A percentile compares a stretch with the other conserved stretches of the same genome.
These are phyloP conservation scores for Termitomyces sp. DNA, from an alignment of 768 basidiomycete genomes.

Conservation along the genomic window DNA sequence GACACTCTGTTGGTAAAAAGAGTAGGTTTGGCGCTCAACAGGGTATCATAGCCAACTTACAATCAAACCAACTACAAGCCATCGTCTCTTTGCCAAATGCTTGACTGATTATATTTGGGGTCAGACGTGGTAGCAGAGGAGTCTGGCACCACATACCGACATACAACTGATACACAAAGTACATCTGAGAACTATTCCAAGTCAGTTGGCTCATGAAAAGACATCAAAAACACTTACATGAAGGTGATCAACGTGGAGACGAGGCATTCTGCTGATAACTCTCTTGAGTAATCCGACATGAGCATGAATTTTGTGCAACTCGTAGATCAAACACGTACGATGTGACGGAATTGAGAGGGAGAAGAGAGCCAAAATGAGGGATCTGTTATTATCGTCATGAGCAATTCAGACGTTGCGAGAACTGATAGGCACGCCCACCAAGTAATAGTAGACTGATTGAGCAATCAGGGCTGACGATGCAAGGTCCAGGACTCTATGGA, in stretches of 20 bases:
- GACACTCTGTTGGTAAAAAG: background rate
- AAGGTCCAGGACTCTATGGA: conserved; percentile 27
- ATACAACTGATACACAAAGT: conserved; percentile 36
- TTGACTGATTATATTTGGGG: background rate
- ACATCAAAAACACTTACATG: conserved; percentile 23
- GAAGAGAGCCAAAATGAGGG: conserved; percentile 35
- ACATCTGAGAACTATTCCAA: conserved; percentile 32
- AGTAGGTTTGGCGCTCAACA: background rate
- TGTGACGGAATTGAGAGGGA: conserved; percentile 31
- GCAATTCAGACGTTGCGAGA: background rate
- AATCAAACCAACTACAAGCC: background rate
- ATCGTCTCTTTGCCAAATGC: background rate
- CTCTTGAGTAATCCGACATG: conserved; percentile 14
- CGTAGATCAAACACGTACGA: conserved; percentile 20
- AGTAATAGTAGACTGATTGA: conserved; percentile 39
- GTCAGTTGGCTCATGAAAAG: background rate
- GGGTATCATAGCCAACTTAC: background rate
- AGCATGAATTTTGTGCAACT: background rate
- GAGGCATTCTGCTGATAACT: conserved; percentile 35
- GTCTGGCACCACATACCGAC: conserved; percentile 16
- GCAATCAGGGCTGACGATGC: conserved; percentile 32
- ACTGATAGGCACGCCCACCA: conserved; percentile 17
- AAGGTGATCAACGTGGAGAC: conserved; percentile 36
- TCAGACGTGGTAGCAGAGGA: background rate
- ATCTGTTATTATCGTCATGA: conserved; percentile 20